Percentiles rank a stretch among this genome's conserved stretches.
These are phyloP conservation scores for Phellopilus nigrolimitatus DNA, from an alignment of 1,284 basidiomycete species.

Conservation along the genomic window DNA sequence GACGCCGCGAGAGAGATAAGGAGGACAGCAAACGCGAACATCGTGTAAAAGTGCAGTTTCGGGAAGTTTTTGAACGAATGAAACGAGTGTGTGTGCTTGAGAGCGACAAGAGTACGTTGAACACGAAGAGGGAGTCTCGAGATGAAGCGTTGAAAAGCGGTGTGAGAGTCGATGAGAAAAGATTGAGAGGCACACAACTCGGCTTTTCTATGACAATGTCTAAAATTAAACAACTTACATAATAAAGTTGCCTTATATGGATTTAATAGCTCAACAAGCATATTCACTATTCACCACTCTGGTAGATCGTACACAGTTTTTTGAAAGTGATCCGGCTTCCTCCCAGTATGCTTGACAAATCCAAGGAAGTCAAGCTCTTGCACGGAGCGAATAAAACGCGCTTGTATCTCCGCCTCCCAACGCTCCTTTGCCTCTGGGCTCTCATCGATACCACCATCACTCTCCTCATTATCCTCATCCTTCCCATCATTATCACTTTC, in stretches of 20 bases:
- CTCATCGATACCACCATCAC: slow-evolving; percentile 21
- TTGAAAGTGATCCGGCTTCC: slow-evolving; percentile 71
- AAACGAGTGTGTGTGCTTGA: slow-evolving; percentile 18
- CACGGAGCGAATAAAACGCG: slow-evolving; percentile 67
- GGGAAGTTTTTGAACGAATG: no score
- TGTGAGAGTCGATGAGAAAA: background rate
- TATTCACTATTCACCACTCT: slow-evolving; percentile 27
- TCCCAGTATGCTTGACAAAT: slow-evolving; percentile 69
- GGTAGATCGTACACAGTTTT: slow-evolving; percentile 61
- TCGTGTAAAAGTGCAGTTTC: slow-evolving; percentile 31
- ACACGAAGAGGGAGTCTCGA: slow-evolving; percentile 1
- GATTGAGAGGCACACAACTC: background rate
- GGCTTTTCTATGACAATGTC: background rate
- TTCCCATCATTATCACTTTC: slow-evolving; percentile 23
- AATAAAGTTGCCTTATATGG: background rate
- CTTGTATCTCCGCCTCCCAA: slow-evolving; percentile 63
- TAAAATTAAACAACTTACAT: background rate
- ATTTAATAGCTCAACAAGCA: background rate
- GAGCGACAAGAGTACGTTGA: slow-evolving; percentile 12
- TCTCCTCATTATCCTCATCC: no score
- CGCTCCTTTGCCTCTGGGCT: slow-evolving; percentile 31
- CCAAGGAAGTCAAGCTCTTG: slow-evolving; percentile 78
- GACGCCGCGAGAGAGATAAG: slow-evolving; percentile 51
- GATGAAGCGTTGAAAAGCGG: background rate
- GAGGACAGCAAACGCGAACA: slow-evolving; percentile 48